Base-by-base conservation (phyloP, 495 filamentous ascomycete genomes). In the Hypomontagnella monticulosa region DNA sequence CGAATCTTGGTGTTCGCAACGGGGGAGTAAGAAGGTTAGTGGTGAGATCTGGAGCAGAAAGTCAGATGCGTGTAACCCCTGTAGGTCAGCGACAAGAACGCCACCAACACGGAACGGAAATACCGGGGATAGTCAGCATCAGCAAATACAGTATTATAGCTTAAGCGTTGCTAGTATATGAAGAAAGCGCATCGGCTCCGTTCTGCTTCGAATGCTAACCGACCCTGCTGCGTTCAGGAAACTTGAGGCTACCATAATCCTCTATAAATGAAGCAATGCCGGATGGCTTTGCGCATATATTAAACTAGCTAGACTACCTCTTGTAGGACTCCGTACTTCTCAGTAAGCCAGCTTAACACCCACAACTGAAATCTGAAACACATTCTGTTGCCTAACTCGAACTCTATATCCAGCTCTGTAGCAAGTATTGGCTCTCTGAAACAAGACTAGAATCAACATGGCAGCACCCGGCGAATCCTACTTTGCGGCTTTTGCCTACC, bases 181-280 rank as follows among this genome's bases (percentile, higher is more conserved):
- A 43, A 30, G 53, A 57, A 67, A 53, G 57, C 64, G 57, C 47
- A 37, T 58, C 64, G 64, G 64, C 64, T 67, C 64, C 64, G 64
- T 48, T 27, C 16, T 30, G 12, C 6, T n/a, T 48, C 4, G 34
- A 20, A 30, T 23, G 14, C 6, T 11, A 11, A 10, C 6, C 1
- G 11, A 15, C 5, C 23, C 42, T 4, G 33, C 4, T 16, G n/a
- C 33, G 23, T 58, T 41, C 60, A 67, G 53, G 42, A 10, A 10
- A 20, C 41, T 49, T 23, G 32, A 42, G 40, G 12, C 32, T 36
- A 20, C 33, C 54, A 19, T 4, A 20, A 38, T 38, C 36, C 2
- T 10, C 36, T 38, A 38, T 38, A 38, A 14, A 27, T 27, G 23
- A 27, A 27, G 23, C 23, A 27, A 27, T 27, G 23, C 23, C 23